Conservation (phyloP, 805 yeast species). For the Kluyveromyces aestuarii region DNA sequence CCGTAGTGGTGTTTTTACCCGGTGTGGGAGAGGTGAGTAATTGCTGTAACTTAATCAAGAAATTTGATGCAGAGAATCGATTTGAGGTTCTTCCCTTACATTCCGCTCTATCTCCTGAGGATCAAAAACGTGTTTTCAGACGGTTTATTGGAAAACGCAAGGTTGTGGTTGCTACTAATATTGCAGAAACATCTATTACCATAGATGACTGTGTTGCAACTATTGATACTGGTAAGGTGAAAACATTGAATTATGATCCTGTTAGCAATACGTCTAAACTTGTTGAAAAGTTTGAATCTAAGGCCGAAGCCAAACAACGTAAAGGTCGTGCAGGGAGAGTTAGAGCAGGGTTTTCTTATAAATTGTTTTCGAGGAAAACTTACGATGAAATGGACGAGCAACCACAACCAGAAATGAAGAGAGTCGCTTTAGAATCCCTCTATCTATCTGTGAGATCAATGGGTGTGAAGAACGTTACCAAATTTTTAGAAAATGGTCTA, state of each 20-base stretch:
- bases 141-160: constrained; percentile 55
- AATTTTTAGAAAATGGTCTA: constrained; percentile 63
- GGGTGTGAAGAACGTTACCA: constrained; percentile 67
- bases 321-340: constrained; percentile 99
- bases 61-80: constrained; percentile 6
- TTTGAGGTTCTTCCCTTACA: constrained; percentile 66
- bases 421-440: constrained; percentile 76
- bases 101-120: constrained; percentile 75
- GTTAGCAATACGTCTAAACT: constrained; percentile 59
- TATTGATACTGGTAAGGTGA: constrained; percentile 79
- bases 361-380: constrained; percentile 59
- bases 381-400: constrained; percentile 53
- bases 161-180: constrained; percentile 82
- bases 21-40: constrained; percentile 82
- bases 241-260: constrained; percentile 64
- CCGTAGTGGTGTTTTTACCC: constrained; percentile 78
- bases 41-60: constrained; percentile 31
- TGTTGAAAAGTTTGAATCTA: constrained; percentile 78
- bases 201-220: constrained; percentile 93
- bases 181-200: constrained; percentile 96
- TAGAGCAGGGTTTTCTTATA: constrained; percentile 70
- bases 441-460: constrained; percentile 80
- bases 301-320: constrained; percentile 83
- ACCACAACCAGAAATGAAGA: constrained; percentile 82
- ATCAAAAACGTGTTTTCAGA: constrained; percentile 70